A percentile compares a stretch with the other conserved stretches of the same genome.
Evolutionary conservation across 2,329 filamentous ascomycete species (phyloP).

Genomic region (Colletotrichum orchidophilum): DNA sequence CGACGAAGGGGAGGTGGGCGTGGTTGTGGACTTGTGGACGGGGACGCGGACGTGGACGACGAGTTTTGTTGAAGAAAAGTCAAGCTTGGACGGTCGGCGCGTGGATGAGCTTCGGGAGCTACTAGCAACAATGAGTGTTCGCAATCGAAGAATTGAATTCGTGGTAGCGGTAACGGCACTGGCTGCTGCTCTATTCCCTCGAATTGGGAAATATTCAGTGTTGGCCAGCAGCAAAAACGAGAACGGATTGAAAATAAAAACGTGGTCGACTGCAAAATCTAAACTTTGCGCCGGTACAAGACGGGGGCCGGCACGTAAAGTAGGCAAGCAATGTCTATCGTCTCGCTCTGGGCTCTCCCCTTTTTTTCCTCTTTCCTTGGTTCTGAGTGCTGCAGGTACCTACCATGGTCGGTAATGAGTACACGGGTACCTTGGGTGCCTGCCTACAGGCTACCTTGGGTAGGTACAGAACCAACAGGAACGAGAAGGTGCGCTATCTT

Average conservation of each 20-base stretch:
- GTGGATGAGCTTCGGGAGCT: background rate
- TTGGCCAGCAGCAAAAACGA: background rate
- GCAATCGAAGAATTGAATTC: background rate
- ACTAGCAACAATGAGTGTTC: background rate
- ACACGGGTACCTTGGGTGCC: background rate
- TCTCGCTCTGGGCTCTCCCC: background rate
- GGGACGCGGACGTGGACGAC: background rate
- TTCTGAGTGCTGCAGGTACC: background rate
- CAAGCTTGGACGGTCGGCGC: constrained; percentile 15
- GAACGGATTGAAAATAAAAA: background rate
- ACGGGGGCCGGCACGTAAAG: background rate
- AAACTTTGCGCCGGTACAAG: background rate
- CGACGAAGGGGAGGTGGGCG: background rate
- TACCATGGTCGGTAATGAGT: background rate
- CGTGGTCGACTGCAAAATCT: background rate
- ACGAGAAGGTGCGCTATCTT: background rate
- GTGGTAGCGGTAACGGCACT: background rate
- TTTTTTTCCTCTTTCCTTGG: background rate
- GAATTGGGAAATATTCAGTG: background rate
- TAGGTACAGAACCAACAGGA: background rate
- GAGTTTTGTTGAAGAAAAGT: constrained; percentile 20
- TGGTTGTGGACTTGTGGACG: background rate
- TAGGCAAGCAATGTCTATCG: background rate
- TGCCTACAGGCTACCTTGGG: too few species aligned
- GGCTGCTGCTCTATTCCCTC: background rate